phyloP scores from a whole-genome alignment of 2,329 filamentous ascomycete genomes.

The Talaromyces albobiverticillius region DNA sequence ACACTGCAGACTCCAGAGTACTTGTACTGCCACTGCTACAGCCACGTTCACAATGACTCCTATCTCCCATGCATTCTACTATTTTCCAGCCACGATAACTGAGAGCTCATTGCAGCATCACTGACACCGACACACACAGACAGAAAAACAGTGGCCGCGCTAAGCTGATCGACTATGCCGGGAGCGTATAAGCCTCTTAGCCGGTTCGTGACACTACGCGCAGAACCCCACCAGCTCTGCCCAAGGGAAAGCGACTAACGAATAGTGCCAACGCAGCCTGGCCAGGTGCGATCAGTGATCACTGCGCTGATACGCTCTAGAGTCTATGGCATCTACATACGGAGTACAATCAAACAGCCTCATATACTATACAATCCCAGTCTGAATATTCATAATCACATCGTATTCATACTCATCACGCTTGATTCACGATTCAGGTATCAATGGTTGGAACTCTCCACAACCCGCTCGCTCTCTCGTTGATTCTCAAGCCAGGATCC shows the following conservation, averaged over 20 bases:
- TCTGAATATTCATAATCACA: neutral
- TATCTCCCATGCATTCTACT: neutral
- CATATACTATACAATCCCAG: no score
- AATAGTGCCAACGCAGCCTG: no score
- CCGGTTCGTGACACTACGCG: neutral
- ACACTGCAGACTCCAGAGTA: no score
- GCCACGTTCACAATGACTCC: no score
- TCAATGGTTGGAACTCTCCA: constrained; percentile 19
- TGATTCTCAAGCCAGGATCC: constrained; percentile 45
- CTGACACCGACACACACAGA: neutral
- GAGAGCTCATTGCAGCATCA: no score
- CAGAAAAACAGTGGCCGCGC: constrained; percentile 5
- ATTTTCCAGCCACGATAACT: no score
- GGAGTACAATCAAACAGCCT: no score
- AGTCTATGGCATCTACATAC: no score
- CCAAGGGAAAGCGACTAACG: neutral
- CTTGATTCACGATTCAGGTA: neutral
- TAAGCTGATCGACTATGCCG: constrained; percentile 9
- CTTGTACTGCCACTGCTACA: no score
- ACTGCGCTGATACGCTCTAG: no score
- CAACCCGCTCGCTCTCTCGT: constrained; percentile 19
- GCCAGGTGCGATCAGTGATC: no score
- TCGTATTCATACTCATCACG: no score
- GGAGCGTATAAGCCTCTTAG: neutral
- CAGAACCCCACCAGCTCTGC: neutral